Evolutionary conservation across 2,329 filamentous ascomycete species (phyloP).

Genomic region (Hypoxylon sp.): DNA sequence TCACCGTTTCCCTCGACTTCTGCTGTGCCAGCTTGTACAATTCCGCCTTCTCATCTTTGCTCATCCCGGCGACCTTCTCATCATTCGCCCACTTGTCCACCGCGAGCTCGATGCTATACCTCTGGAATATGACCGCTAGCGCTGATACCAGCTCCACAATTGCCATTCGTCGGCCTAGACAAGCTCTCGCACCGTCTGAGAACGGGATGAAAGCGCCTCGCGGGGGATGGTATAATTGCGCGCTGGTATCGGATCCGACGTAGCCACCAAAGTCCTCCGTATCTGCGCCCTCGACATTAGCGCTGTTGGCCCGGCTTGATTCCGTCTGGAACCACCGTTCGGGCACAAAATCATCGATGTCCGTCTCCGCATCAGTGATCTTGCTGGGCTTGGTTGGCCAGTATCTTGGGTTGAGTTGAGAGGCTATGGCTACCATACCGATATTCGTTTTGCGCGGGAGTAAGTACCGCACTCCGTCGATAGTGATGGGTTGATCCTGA

Average conservation of each 20-base stretch:
- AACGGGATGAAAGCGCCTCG: slow-evolving; percentile 72
- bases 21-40: slow-evolving; percentile 74
- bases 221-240: slow-evolving; percentile 71
- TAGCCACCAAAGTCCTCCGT: slow-evolving; percentile 72
- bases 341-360: slow-evolving; percentile 78
- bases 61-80: slow-evolving; percentile 68
- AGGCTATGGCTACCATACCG: slow-evolving; percentile 67
- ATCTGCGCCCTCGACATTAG: slow-evolving; percentile 54
- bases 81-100: slow-evolving; percentile 73
- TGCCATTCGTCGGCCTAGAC: slow-evolving; percentile 71
- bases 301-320: slow-evolving; percentile 35
- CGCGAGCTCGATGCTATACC: slow-evolving; percentile 78
- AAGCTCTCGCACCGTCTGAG: slow-evolving; percentile 70
- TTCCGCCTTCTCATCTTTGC: slow-evolving; percentile 59
- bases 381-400: slow-evolving; percentile 73
- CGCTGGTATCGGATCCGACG: slow-evolving; percentile 72
- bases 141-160: slow-evolving; percentile 71
- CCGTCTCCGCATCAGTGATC: slow-evolving; percentile 61
- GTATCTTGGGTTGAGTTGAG: slow-evolving; percentile 78
- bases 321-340: slow-evolving; percentile 76
- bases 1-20: slow-evolving; percentile 67
- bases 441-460: slow-evolving; percentile 69
- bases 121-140: slow-evolving; percentile 68
- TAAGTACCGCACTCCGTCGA: slow-evolving; percentile 64
- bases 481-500: slow-evolving; percentile 69